Percentiles rank a stretch among this genome's conserved stretches.
Evolutionary conservation across 2,329 filamentous ascomycete species (phyloP).

Genomic region (Colletotrichum sansevieriae): DNA sequence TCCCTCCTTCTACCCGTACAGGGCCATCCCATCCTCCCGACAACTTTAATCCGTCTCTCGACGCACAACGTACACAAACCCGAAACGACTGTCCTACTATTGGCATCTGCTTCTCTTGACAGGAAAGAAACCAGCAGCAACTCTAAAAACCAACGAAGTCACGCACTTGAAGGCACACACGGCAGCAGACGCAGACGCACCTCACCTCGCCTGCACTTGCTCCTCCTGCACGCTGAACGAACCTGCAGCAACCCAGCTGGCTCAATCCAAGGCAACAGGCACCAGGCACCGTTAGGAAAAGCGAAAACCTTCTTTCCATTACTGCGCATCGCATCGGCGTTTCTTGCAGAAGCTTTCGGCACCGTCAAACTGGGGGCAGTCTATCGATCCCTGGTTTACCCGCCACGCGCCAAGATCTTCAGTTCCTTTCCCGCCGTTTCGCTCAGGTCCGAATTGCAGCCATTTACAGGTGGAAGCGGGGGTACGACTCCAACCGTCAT

Average conservation of each 20-base stretch:
- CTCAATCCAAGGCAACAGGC: conserved; percentile 13
- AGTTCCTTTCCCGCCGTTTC: conserved; percentile 19
- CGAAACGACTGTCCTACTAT: conserved; percentile 40
- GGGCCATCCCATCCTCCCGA: conserved; percentile 38
- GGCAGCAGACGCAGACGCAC: conserved; percentile 3
- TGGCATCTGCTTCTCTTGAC: conserved; percentile 40
- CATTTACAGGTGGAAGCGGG: conserved; percentile 41
- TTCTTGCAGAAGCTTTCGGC: conserved; percentile 41
- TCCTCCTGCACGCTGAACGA: conserved; percentile 6
- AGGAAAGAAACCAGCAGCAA: conserved; percentile 38
- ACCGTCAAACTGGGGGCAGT: conserved; percentile 30
- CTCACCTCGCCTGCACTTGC: conserved; percentile 16
- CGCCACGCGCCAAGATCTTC: conserved; percentile 42
- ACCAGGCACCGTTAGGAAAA: conserved; percentile 13
- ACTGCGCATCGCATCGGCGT: conserved; percentile 30
- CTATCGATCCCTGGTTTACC: conserved; percentile 40
- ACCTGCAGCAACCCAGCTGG: conserved; percentile 12
- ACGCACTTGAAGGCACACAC: conserved; percentile 1
- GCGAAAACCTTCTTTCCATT: conserved; percentile 25
- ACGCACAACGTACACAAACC: conserved; percentile 40
- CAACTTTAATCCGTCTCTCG: conserved; percentile 39
- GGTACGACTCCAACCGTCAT: conserved; percentile 42
- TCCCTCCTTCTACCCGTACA: conserved; percentile 30
- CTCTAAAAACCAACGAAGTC: conserved; percentile 23
- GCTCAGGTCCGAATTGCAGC: conserved; percentile 38